These are phyloP conservation scores for Pichia phayaonensis DNA, from an alignment of 805 yeast species.

Conservation along the genomic window DNA sequence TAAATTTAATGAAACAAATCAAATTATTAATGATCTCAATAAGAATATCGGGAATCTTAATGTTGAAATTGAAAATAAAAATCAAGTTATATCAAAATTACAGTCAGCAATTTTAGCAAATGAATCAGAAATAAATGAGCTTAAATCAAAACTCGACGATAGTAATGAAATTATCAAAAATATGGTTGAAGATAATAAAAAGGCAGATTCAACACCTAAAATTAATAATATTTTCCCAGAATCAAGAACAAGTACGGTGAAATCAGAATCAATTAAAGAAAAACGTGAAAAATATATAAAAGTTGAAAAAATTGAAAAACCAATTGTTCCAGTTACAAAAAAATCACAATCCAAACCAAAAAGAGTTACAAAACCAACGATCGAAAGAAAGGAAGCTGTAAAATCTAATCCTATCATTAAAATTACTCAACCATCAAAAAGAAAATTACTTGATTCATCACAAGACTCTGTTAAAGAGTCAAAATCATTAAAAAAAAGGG, in stretches of 20 bases:
- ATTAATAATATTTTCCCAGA: not conserved
- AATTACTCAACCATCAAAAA: not conserved
- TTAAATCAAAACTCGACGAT: not conserved
- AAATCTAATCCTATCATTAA: not conserved
- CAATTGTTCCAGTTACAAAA: not conserved
- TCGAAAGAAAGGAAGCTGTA: not conserved
- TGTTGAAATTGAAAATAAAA: not conserved
- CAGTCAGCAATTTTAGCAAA: not conserved
- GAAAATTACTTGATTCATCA: constrained; percentile 7
- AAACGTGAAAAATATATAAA: not conserved
- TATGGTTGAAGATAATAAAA: constrained; percentile 10
- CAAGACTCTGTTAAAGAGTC: not conserved
- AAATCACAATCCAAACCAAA: not conserved
- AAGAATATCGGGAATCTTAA: not conserved
- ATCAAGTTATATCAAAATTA: not conserved
- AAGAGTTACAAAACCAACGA: not conserved
- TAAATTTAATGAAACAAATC: not conserved
- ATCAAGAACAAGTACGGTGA: not conserved
- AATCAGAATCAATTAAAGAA: not conserved
- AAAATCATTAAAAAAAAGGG: not conserved
- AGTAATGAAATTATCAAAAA: not conserved
- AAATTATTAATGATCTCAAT: not conserved
- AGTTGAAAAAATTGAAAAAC: not conserved
- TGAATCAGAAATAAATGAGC: not conserved
- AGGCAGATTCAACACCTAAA: not conserved